Conservation (phyloP, 192 early-diverging fungal genomes). For the Kickxella alabastrina region DNA sequence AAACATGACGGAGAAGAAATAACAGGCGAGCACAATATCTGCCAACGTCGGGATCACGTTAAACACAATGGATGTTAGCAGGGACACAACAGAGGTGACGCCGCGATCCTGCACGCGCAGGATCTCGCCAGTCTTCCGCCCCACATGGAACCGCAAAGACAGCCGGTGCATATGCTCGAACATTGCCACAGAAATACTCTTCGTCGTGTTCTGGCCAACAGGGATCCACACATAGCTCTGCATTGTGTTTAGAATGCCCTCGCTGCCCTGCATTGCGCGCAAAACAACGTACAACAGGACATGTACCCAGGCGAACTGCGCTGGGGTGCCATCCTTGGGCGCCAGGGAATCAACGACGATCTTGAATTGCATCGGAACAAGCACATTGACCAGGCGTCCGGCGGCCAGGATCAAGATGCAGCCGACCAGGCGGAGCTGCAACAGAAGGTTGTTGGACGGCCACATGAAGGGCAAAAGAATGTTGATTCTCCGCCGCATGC, state of each 20-base stretch:
- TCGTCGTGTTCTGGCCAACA: conserved; percentile 87
- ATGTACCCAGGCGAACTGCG: conserved; percentile 46
- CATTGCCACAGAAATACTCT: conserved; percentile 86
- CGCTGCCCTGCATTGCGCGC: conserved; percentile 53
- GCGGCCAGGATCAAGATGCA: conserved; percentile 64
- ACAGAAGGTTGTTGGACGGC: conserved; percentile 58
- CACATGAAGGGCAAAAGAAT: conserved; percentile 81
- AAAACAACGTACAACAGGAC: conserved; percentile 41
- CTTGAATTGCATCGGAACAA: conserved; percentile 83
- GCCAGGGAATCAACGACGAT: conserved; percentile 68
- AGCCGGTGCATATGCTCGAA: conserved; percentile 86
- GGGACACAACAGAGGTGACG: conserved; percentile 60
- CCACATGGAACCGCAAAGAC: conserved; percentile 87
- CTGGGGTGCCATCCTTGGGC: conserved; percentile 41
- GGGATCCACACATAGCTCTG: conserved; percentile 92
- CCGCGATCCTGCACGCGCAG: conserved; percentile 75
- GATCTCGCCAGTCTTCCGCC: conserved; percentile 92
- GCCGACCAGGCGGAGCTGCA: conserved; percentile 66
- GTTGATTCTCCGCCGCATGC: conserved; percentile 53
- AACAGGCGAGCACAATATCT: conserved; percentile 80
- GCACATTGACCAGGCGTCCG: conserved; percentile 73
- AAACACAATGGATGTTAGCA: conserved; percentile 81
- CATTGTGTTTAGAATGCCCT: conserved; percentile 69
- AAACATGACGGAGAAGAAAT: conserved; percentile 64
- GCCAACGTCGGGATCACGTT: conserved; percentile 86